Evolutionary conservation across 2,329 filamentous ascomycete genomes (phyloP), one percentile per base, ranked within the genome.

Genomic region (Pochonia chlamydosporia): DNA sequence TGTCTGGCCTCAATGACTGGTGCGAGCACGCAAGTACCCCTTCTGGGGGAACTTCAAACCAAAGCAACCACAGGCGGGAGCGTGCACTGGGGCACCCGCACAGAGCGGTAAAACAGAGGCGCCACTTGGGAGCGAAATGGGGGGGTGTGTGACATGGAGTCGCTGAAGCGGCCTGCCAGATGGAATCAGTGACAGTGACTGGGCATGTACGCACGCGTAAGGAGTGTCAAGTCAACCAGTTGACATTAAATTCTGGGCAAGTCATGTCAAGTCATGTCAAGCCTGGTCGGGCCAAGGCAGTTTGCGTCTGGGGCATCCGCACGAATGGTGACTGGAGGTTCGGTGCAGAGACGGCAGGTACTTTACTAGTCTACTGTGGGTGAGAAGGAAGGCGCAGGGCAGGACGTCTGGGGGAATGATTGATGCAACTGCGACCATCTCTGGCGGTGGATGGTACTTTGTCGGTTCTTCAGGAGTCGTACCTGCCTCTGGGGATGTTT

Each of bases 21-120:
- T 28, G 13, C 26, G 51, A 52, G 43, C 16, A 41, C 35, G n/a
- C 44, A 48, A 44, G 52, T 51, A 54, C 43, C 50, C 36, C 40
- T 25, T 30, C 23, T 39, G 44, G 37, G 39, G 21, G 25, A 36
- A 28, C 37, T 9, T 36, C 13, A 42, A 47, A 30, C 39, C 45
- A 43, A 26, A 43, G 40, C 45, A 37, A 36, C n/a, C 35, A 36
- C 28, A 40, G 36, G 36, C 28, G 16, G 42, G 21, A 24, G 25
- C 24, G 24, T 42, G 47, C 43, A 20, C 47, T 49, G 31, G 43
- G 35, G 36, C 40, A 49, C 43, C 30, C 25, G 21, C 47, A 37
- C 48, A 44, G 28, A 41, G 45, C 45, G 44, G 39, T 42, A 49
- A 49, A 49, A 44, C 46, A 48, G 40, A 40, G 35, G 41, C 46